Evolutionary conservation across 1,284 basidiomycete genomes (phyloP), one percentile per base, ranked within the genome.

Genomic region (Cryptococcus sp.): DNA sequence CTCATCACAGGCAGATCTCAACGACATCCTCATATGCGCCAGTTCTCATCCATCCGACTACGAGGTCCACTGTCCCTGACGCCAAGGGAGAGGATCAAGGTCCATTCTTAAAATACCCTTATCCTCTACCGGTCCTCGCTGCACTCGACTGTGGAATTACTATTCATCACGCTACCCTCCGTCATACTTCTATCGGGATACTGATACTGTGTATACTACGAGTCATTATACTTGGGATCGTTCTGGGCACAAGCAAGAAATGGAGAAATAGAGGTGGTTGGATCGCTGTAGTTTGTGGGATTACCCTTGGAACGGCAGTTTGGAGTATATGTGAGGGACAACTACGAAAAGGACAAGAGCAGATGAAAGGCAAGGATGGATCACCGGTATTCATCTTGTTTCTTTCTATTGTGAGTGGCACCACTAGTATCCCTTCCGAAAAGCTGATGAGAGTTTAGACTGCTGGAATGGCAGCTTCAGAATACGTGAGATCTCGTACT

Each of bases 401-500:
- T 43, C 49, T 43, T 23, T 13, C 13, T n/a, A 31, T 50, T 4
- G 37, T 50, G 38, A 31, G 37, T 42, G 8, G 13, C 7, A 11
- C 37, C 7, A 7, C 38, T 46, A 23, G 11, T 13, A 42, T 38
- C 31, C 15, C 14, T 7, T n/a, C 44, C 13, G 30, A n/a, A 10
- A 5, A 46, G 35, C 45, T 46, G 31, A 48, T 34, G 5, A 33
- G 6, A 2, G 4, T 30, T 11, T 14, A 65, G 61, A 63, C 59
- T 3, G 49, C 47, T 6, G 11, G 48, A 8, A 43, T 61, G 4
- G 58, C 60, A 0, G 53, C 56, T 15, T 30, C 55, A 3, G 62
- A 66, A 61, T 67, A 64, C 41, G 66, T 66, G 46, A 53, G 63
- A 58, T 38, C 4, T 11, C 4, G 23, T 23, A 23, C 23, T 23